These are phyloP conservation scores for Colletotrichum graminicola DNA, from an alignment of 2,329 filamentous ascomycete genomes.

Conservation along the genomic window DNA sequence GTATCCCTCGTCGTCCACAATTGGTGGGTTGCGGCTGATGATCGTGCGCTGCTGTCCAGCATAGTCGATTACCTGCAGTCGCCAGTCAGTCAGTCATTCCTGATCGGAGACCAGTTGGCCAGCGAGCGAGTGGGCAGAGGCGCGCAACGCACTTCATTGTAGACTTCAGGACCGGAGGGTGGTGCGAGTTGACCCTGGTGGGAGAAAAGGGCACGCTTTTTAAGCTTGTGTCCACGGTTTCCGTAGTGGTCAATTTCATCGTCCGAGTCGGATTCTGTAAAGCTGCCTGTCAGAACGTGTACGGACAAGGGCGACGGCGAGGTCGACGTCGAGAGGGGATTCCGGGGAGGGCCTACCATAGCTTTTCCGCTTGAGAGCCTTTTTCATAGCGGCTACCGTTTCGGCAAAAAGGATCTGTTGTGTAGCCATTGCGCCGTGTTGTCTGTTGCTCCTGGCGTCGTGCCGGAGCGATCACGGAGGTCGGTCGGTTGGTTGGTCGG, in stretches of 20 bases:
- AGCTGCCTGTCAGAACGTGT: slow-evolving; percentile 28
- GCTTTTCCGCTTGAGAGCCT: slow-evolving; percentile 73
- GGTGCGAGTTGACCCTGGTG: slow-evolving; percentile 77
- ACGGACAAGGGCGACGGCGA: not conserved
- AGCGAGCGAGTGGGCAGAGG: no score
- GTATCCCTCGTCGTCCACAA: slow-evolving; percentile 83
- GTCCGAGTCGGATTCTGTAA: slow-evolving; percentile 81
- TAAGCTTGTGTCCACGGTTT: slow-evolving; percentile 84
- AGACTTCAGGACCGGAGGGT: slow-evolving; percentile 73
- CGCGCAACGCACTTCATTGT: slow-evolving; percentile 72
- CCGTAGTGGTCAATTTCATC: slow-evolving; percentile 76
- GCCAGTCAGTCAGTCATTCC: slow-evolving; percentile 19
- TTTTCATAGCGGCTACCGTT: slow-evolving; percentile 76
- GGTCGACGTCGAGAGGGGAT: not conserved
- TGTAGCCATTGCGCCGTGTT: slow-evolving; percentile 53
- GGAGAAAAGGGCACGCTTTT: slow-evolving; percentile 79
- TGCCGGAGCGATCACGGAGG: slow-evolving; percentile 30
- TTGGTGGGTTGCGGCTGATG: slow-evolving; percentile 78
- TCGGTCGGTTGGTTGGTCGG: slow-evolving; percentile 16
- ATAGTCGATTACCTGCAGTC: slow-evolving; percentile 74
- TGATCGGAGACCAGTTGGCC: not conserved
- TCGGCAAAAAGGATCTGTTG: slow-evolving; percentile 75
- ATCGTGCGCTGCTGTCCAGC: slow-evolving; percentile 79
- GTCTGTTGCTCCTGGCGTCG: slow-evolving; percentile 24
- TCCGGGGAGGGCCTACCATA: slow-evolving; percentile 61